Evolutionary conservation across 148 eudicot genomes (phyloP), one percentile per base, ranked within the genome.

Genomic region (Pharnaceum exiguum): DNA sequence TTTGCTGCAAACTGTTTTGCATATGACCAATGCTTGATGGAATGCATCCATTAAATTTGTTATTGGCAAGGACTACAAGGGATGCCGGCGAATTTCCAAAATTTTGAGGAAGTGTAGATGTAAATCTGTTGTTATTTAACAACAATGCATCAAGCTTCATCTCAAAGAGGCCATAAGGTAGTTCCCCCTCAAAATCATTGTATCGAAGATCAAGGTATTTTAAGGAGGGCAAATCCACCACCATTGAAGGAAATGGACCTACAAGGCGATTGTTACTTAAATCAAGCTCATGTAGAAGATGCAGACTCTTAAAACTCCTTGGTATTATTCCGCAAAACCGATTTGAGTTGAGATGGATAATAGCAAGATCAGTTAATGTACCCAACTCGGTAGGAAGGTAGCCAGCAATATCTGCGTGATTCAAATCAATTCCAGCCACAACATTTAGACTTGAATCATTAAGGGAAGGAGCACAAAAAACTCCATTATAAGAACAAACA

Each of bases 61-160:
- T 73, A 46, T 73, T 57, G 18, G 77, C 62, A 5, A 73, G 46
- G 38, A 73, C 69, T 8, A 49, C 21, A 22, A 73, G 73, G 2
- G 77, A 73, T 38, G 55, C 69, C 1, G 51, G 12, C 5, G 73
- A 73, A 35, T 68, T 53, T 13, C 73, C 73, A 2, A 73, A 22
- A 12, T 58, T 73, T 0, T 68, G 47, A 1, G 77, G 77, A 21
- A 73, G 21, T 7, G 38, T 51, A 22, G 77, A 73, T 0, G 51
- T 36, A 46, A 73, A 73, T 5, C 62, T 55, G 27, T 73, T 73
- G 45, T 59, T 58, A 36, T 73, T 53, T 13, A 64, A 43, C 43
- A 65, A 65, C 25, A 65, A 23, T 7, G 69, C 69, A 17, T 65
- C 69, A 4, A 65, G 60, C 2, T 18, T n/a, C 48, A 9, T 54